These are phyloP conservation scores for Rhododendron henanense DNA, from an alignment of 148 eudicot genomes.

Conservation along the genomic window DNA sequence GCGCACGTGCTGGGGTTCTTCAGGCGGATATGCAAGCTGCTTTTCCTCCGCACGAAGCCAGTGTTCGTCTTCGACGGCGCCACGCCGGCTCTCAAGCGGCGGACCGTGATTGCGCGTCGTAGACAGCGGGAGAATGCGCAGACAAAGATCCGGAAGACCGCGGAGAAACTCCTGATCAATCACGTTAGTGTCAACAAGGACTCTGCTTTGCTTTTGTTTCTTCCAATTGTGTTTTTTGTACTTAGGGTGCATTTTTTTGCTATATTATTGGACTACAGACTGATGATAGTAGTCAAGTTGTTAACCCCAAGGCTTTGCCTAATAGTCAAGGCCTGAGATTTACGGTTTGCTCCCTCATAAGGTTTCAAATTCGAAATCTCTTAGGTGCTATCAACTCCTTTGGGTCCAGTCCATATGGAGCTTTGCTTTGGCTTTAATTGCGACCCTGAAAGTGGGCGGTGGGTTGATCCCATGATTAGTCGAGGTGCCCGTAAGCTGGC, in stretches of 20 bases:
- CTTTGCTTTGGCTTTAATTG: too few species aligned
- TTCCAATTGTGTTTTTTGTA: background rate
- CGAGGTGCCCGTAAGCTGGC: too few species aligned
- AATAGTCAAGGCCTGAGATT: too few species aligned
- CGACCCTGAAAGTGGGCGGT: too few species aligned
- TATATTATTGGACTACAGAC: background rate
- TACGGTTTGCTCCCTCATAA: background rate
- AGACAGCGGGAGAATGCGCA: slow-evolving; percentile 92
- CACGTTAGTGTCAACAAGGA: slow-evolving; percentile 40
- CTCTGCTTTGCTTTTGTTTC: background rate
- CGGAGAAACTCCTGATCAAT: slow-evolving; percentile 86
- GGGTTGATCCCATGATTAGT: too few species aligned
- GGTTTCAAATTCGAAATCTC: too few species aligned
- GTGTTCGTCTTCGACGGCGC: slow-evolving; percentile 96
- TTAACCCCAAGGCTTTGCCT: too few species aligned
- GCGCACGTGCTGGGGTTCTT: slow-evolving; percentile 91
- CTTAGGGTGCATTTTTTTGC: background rate
- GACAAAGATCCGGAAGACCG: slow-evolving; percentile 84
- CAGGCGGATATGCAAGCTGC: slow-evolving; percentile 93
- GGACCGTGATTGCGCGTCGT: slow-evolving; percentile 84
- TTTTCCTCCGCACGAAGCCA: slow-evolving; percentile 83
- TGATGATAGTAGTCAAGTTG: background rate
- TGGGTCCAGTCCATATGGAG: too few species aligned
- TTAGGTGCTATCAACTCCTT: too few species aligned
- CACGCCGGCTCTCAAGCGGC: slow-evolving; percentile 85